Percentiles rank a stretch among this genome's conserved stretches.
Evolutionary conservation across 2,329 filamentous ascomycete species (phyloP).

Genomic region (Rhexocercosporidium sp.): DNA sequence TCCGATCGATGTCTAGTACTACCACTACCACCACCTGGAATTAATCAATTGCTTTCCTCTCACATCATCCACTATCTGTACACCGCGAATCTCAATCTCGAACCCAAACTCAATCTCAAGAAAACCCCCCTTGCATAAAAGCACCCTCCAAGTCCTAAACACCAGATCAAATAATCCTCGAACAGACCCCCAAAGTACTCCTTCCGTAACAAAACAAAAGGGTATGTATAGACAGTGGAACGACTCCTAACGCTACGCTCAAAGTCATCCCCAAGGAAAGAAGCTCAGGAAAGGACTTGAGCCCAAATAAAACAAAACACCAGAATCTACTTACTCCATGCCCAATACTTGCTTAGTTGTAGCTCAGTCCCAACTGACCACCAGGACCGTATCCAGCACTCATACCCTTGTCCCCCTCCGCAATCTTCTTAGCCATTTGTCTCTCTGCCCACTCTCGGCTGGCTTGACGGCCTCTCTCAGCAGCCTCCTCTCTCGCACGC

Average conservation of each 20-base stretch:
- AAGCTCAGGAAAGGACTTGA: neutral
- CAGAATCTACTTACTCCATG: neutral
- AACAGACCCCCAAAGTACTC: neutral
- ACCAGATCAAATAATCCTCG: neutral
- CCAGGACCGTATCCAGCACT: constrained; percentile 36
- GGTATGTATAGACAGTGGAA: constrained; percentile 19
- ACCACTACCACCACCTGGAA: neutral
- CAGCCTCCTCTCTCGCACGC: constrained; percentile 62
- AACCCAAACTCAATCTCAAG: neutral
- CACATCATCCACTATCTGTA: neutral
- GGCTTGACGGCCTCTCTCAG: constrained; percentile 62
- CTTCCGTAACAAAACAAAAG: constrained; percentile 5
- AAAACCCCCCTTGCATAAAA: neutral
- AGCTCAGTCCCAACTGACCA: constrained; percentile 34
- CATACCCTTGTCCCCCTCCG: constrained; percentile 34
- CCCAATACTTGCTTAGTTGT: neutral
- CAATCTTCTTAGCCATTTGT: constrained; percentile 45
- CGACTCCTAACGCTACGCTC: constrained; percentile 26
- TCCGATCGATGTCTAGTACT: neutral
- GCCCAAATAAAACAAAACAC: constrained; percentile 2
- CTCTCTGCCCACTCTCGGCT: constrained; percentile 68
- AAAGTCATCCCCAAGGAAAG: constrained; percentile 1
- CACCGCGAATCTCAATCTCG: neutral
- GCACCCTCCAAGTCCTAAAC: neutral
- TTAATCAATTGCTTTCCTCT: neutral